Evolutionary conservation across 208 protist species (phyloP).

Genomic region (Angomonas ambiguus): DNA sequence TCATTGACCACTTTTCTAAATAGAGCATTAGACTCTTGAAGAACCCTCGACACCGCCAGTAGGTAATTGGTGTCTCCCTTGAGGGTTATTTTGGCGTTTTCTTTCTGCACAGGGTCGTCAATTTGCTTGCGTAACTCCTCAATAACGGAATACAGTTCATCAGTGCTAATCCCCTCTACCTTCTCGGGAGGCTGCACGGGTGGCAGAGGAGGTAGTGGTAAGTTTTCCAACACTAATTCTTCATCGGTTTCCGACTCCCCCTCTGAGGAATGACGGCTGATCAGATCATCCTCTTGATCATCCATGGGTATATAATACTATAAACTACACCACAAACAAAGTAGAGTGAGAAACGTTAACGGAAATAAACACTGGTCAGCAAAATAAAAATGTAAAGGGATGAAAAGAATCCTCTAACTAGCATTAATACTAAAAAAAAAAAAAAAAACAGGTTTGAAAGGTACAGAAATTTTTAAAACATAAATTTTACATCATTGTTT

Average conservation of each 20-base stretch:
- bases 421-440: background rate
- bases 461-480: constrained; percentile 8
- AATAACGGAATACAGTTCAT: constrained; percentile 72
- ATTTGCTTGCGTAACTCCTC: constrained; percentile 50
- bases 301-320: background rate
- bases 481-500: background rate
- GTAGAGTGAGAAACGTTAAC: background rate
- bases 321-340: background rate
- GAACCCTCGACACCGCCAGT: constrained; percentile 57
- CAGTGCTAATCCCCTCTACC: constrained; percentile 43
- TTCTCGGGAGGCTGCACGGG: constrained; percentile 35
- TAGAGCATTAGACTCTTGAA: constrained; percentile 63
- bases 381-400: constrained; percentile 5
- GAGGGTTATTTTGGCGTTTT: constrained; percentile 53
- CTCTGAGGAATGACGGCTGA: constrained; percentile 9
- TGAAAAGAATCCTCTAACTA: background rate
- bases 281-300: background rate
- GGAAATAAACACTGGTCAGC: constrained; percentile 6
- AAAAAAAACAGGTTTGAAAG: background rate
- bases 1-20: constrained; percentile 31
- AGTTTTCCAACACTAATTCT: constrained; percentile 17
- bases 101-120: constrained; percentile 47
- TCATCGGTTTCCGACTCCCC: constrained; percentile 36
- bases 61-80: constrained; percentile 51
- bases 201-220: constrained; percentile 52